phyloP scores from a whole-genome alignment of 2,329 filamentous ascomycete species.

The Helminthosporium solani region DNA sequence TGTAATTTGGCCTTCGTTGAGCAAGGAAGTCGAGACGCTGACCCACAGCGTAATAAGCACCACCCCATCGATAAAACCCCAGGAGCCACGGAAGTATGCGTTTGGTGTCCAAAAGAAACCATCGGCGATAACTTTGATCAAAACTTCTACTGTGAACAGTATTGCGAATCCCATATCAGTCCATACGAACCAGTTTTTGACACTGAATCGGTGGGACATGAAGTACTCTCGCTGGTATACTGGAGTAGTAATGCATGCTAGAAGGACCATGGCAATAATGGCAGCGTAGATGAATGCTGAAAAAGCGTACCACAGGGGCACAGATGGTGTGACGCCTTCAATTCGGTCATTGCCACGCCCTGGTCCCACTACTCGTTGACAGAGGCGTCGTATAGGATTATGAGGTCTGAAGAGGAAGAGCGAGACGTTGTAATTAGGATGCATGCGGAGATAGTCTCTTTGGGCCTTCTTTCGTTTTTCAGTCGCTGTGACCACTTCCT shows the following conservation, averaged over 20 bases:
- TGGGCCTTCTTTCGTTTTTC: conserved; percentile 84
- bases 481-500: conserved; percentile 81
- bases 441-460: conserved; percentile 80
- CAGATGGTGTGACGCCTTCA: conserved; percentile 86
- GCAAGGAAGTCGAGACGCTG: conserved; percentile 81
- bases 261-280: conserved; percentile 95
- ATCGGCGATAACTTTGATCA: conserved; percentile 92
- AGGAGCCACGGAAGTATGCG: conserved; percentile 92
- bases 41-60: conserved; percentile 94
- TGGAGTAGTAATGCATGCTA: conserved; percentile 92
- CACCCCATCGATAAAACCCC: conserved; percentile 92
- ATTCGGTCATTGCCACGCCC: conserved; percentile 83
- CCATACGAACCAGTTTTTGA: conserved; percentile 90
- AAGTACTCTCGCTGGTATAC: conserved; percentile 92
- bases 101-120: conserved; percentile 97
- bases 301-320: conserved; percentile 87
- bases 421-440: conserved; percentile 91
- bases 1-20: conserved; percentile 80
- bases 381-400: conserved; percentile 77
- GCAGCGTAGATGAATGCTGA: conserved; percentile 91
- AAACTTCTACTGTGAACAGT: conserved; percentile 80
- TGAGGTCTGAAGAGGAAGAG: conserved; percentile 80
- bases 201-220: conserved; percentile 57
- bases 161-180: conserved; percentile 86
- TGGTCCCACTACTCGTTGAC: conserved; percentile 87